A percentile compares a stretch with the other conserved stretches of the same genome.
phyloP scores from a whole-genome alignment of 164 flowering plant genomes.

The Berberis vulgaris region DNA sequence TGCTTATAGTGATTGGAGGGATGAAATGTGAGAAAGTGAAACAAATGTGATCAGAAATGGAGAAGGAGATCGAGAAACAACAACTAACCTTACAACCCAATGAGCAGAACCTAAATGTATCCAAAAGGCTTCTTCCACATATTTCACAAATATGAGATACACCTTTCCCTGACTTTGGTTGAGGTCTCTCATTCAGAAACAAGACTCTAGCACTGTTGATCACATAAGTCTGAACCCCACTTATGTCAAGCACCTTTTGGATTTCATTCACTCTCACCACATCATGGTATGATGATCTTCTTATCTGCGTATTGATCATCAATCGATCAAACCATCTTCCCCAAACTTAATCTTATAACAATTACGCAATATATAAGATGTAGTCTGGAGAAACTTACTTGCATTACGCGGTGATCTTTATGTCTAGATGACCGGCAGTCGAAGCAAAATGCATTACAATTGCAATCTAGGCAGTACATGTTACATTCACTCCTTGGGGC shows the following conservation, averaged over 20 bases:
- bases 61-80: background rate
- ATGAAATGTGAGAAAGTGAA: background rate
- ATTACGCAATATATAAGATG: background rate
- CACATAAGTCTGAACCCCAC: constrained; percentile 90
- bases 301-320: constrained; percentile 37
- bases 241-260: constrained; percentile 61
- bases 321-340: background rate
- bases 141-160: constrained; percentile 72
- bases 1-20: background rate
- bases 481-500: constrained; percentile 80
- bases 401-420: constrained; percentile 77
- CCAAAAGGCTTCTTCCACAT: constrained; percentile 73
- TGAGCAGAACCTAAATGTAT: constrained; percentile 83
- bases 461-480: constrained; percentile 82
- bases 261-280: constrained; percentile 89
- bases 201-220: constrained; percentile 89
- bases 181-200: constrained; percentile 90
- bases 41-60: background rate
- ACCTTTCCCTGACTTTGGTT: constrained; percentile 65
- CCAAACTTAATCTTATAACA: background rate
- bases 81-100: constrained; percentile 80
- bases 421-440: constrained; percentile 74
- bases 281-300: constrained; percentile 95
- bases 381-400: constrained; percentile 29
- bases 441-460: constrained; percentile 62